A percentile compares a stretch with the other conserved stretches of the same genome.
These are phyloP conservation scores for Daldinia bambusicola DNA, from an alignment of 495 filamentous ascomycete species.

Conservation along the genomic window DNA sequence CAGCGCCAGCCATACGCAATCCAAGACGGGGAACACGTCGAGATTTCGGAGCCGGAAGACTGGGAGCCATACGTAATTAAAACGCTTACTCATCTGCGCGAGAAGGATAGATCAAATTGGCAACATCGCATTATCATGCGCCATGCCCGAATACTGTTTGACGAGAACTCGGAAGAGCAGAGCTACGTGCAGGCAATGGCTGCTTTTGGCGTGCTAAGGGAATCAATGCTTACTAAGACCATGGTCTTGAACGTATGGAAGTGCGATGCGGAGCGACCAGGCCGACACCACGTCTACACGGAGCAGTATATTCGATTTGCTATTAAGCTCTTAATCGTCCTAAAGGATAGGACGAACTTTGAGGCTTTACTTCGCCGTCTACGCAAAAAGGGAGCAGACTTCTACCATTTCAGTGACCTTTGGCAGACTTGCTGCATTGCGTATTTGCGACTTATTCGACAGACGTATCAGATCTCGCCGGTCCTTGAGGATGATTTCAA, in stretches of 20 bases:
- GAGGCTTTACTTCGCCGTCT: slow-evolving; percentile 84
- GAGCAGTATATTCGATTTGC: slow-evolving; percentile 88
- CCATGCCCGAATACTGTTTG: slow-evolving; percentile 78
- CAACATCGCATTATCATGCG: slow-evolving; percentile 92
- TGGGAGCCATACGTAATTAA: slow-evolving; percentile 83
- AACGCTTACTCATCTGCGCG: slow-evolving; percentile 76
- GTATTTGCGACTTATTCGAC: slow-evolving; percentile 81
- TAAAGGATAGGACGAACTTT: slow-evolving; percentile 80
- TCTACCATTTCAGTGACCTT: slow-evolving; percentile 82
- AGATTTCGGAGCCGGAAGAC: slow-evolving; percentile 62
- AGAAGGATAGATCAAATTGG: slow-evolving; percentile 94
- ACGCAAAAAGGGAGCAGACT: slow-evolving; percentile 82
- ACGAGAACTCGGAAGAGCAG: slow-evolving; percentile 49
- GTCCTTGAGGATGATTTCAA: slow-evolving; percentile 84
- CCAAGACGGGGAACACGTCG: slow-evolving; percentile 49
- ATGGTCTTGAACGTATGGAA: slow-evolving; percentile 97
- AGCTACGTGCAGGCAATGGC: slow-evolving; percentile 59
- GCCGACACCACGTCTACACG: slow-evolving; percentile 94
- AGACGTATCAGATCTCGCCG: slow-evolving; percentile 69
- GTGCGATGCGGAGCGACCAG: slow-evolving; percentile 89
- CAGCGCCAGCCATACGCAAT: slow-evolving; percentile 58
- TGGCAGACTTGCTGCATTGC: slow-evolving; percentile 83
- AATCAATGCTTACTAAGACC: slow-evolving; percentile 93
- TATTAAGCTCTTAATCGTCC: slow-evolving; percentile 73
- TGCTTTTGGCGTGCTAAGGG: slow-evolving; percentile 79